Percentiles rank a stretch among this genome's conserved stretches.
phyloP scores from a whole-genome alignment of 2,329 filamentous ascomycete genomes.

The Chrysosphaeria jannelii region DNA sequence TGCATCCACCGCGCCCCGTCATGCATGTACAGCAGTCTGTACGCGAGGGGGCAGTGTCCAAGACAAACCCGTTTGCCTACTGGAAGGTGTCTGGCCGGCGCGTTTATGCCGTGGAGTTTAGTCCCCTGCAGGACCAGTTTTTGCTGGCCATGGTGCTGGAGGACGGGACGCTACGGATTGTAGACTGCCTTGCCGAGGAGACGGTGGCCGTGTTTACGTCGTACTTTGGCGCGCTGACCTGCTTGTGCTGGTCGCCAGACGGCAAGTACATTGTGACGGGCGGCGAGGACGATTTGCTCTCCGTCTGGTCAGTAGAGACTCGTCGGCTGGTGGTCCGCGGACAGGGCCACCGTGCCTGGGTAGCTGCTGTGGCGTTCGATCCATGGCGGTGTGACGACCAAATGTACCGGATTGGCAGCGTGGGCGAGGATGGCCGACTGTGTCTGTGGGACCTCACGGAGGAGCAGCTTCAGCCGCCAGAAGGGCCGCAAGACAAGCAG shows the following conservation, averaged over 20 bases:
- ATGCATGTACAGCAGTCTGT: conserved; percentile 72
- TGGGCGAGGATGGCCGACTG: conserved; percentile 74
- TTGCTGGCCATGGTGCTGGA: conserved; percentile 78
- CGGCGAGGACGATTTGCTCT: conserved; percentile 83
- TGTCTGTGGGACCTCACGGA: conserved; percentile 95
- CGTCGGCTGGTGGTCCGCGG: conserved; percentile 66
- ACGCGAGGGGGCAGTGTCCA: conserved; percentile 66
- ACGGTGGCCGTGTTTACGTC: conserved; percentile 16
- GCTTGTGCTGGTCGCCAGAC: conserved; percentile 92
- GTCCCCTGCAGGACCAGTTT: conserved; percentile 37
- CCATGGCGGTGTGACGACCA: conserved; percentile 89
- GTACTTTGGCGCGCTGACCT: conserved; percentile 80
- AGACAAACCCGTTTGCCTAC: conserved; percentile 65
- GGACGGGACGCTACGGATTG: conserved; percentile 64
- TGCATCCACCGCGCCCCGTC: conserved; percentile 12
- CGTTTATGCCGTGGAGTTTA: conserved; percentile 78
- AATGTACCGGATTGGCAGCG: conserved; percentile 86
- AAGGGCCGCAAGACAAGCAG: too few species aligned
- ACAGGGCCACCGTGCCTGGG: conserved; percentile 88
- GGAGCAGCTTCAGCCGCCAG: too few species aligned
- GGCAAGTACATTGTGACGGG: conserved; percentile 87
- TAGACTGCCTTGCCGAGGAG: conserved; percentile 81
- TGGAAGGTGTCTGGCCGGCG: conserved; percentile 84
- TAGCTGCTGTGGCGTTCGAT: conserved; percentile 78
- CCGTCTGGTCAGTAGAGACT: conserved; percentile 79